phyloP scores from a whole-genome alignment of 73 alveolate genomes.

The Uronychia binucleata region DNA sequence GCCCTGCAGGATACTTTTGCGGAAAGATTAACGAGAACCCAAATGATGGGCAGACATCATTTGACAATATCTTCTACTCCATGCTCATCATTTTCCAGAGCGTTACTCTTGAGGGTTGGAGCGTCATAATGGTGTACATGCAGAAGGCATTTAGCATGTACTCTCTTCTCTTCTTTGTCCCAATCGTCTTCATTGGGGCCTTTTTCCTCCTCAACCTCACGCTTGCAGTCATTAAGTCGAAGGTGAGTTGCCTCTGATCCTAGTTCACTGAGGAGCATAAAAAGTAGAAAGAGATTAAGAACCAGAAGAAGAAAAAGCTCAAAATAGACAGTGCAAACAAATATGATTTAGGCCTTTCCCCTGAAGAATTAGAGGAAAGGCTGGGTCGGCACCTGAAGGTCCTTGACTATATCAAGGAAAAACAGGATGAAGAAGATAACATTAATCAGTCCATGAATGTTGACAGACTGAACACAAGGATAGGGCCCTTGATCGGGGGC shows the following conservation, averaged over 20 bases:
- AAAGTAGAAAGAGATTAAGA: conserved; percentile 1
- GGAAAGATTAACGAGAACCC: conserved; percentile 28
- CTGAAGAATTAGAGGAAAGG: too few relatives aligned
- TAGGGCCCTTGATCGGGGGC: too few relatives aligned
- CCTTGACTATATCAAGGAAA: too few relatives aligned
- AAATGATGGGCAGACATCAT: conserved; percentile 43
- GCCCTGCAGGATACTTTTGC: conserved; percentile 68
- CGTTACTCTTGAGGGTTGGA: conserved; percentile 82
- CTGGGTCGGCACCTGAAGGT: too few relatives aligned
- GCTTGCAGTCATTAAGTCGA: conserved; percentile 50
- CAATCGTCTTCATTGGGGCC: conserved; percentile 53
- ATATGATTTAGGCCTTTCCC: too few relatives aligned
- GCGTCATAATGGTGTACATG: conserved; percentile 35
- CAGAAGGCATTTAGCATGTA: conserved; percentile 40
- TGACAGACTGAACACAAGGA: too few relatives aligned
- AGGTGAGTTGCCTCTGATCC: too few relatives aligned
- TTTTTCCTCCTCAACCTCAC: conserved; percentile 49
- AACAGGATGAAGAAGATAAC: too few relatives aligned
- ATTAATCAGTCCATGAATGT: too few relatives aligned
- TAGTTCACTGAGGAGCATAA: conserved; percentile 40
- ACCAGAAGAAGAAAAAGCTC: too few relatives aligned
- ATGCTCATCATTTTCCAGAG: conserved; percentile 61
- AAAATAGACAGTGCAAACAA: too few relatives aligned
- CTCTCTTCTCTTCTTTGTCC: conserved; percentile 40
- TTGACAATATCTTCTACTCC: conserved; percentile 38